Evolutionary conservation across 1,284 basidiomycete genomes (phyloP), one percentile per base, ranked within the genome.

Genomic region (Megacollybia platyphylla): DNA sequence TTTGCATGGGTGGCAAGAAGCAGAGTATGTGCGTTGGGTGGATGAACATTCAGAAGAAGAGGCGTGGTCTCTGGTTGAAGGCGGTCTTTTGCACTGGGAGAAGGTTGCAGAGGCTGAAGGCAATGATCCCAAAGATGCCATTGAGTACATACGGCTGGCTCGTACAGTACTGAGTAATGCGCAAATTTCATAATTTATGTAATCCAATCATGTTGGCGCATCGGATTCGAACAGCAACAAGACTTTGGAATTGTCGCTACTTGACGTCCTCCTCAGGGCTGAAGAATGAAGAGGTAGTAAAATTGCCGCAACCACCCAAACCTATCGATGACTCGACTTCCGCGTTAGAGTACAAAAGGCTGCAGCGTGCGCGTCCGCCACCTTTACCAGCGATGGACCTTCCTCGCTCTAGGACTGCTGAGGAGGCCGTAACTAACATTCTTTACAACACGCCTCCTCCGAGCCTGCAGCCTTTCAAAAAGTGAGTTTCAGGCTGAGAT

Each of bases 391-490:
- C 76, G 56, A 73, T 79, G 59, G 87, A 88, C 55, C 55, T 84
- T 5, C 84, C 83, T 5, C 72, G 82, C 36, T 68, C 72, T n/a
- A 71, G 83, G 44, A 82, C 76, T 27, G 91, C 90, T 34, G 91
- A 94, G 62, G 91, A 96, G 62, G 88, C 90, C 34, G 91, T 96
- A 20, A 92, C 89, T 17, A 94, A 93, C 59, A 94, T 96, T 52
- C 68, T 94, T 32, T 96, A 93, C 67, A 97, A 97, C 61, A 97
- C 93, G 5, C 92, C 92, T 5, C 87, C 92, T 13, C 91, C 92
- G 1, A 90, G 82, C 57, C 63, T 83, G 43, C 88, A 96, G 60
- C 93, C 93, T 2, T 96, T 84, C 67, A 97, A 96, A 76, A 88
- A 89, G 87, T 91, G 50, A 48, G 75, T 67, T 44, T 38, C 29